Percentiles rank a stretch among this genome's conserved stretches.
Conservation (phyloP, 208 protist genomes). For the Zelonia costaricensis region DNA sequence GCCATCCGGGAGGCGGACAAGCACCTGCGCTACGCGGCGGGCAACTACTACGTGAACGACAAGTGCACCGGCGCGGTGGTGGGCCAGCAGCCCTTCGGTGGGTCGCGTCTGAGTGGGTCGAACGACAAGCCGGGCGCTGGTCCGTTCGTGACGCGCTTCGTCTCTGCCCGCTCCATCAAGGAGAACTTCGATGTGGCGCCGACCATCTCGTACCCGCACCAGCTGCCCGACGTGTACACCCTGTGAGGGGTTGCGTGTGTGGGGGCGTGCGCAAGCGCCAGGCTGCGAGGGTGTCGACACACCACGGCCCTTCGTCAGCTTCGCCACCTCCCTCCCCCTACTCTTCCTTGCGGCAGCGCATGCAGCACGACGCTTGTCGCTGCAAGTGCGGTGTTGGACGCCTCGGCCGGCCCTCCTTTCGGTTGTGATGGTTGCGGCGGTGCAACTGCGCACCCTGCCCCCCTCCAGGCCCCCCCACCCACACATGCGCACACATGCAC, state of each 20-base stretch:
- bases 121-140: conserved; percentile 97
- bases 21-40: conserved; percentile 83
- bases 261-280: background rate
- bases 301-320: too few relatives aligned
- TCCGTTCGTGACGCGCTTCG: conserved; percentile 91
- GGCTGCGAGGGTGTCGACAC: background rate
- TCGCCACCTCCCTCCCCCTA: too few relatives aligned
- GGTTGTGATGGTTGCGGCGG: too few relatives aligned
- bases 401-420: too few relatives aligned
- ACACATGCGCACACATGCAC: too few relatives aligned
- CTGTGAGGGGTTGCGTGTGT: conserved; percentile 21
- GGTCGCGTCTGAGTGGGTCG: conserved; percentile 90
- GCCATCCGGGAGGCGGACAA: conserved; percentile 63
- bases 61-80: conserved; percentile 98
- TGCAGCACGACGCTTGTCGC: too few relatives aligned
- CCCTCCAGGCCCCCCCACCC: too few relatives aligned
- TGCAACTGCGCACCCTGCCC: too few relatives aligned
- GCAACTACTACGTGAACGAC: conserved; percentile 99
- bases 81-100: conserved; percentile 98
- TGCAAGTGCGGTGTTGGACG: too few relatives aligned
- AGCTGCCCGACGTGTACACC: conserved; percentile 79
- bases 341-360: too few relatives aligned
- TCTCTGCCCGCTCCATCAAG: conserved; percentile 95
- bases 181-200: conserved; percentile 93
- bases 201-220: conserved; percentile 92